These are phyloP conservation scores for Curvularia eragrostidis DNA, from an alignment of 2,329 filamentous ascomycete genomes.

Conservation along the genomic window DNA sequence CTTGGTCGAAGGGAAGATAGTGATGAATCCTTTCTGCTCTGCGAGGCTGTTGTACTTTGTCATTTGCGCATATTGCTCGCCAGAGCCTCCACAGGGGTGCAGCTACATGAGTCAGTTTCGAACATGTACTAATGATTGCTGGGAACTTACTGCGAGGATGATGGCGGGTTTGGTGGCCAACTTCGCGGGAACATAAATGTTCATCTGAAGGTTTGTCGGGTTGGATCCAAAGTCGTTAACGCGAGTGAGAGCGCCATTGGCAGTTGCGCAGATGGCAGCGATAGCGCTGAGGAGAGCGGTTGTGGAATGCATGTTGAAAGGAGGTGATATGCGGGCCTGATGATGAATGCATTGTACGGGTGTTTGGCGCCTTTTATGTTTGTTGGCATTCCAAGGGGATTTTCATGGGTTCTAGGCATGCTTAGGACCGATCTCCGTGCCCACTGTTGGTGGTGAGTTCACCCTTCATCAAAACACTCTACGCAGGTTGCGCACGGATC, in stretches of 20 bases:
- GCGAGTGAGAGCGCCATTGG: conserved; percentile 33
- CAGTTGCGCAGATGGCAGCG: conserved; percentile 13
- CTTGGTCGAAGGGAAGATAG: conserved; percentile 63
- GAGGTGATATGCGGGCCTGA: background rate
- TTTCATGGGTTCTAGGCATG: background rate
- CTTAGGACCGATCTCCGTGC: background rate
- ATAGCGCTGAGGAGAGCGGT: conserved; percentile 7
- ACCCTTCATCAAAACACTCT: conserved; percentile 1
- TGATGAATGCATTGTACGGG: background rate
- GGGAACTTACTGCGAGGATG: conserved; percentile 61
- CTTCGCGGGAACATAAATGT: conserved; percentile 57
- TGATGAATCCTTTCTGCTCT: conserved; percentile 63
- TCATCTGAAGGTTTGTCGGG: conserved; percentile 59
- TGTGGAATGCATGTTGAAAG: conserved; percentile 17
- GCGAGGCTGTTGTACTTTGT: conserved; percentile 51
- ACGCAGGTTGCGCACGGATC: background rate
- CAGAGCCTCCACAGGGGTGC: conserved; percentile 46
- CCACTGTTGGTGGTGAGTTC: background rate
- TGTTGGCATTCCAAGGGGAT: background rate
- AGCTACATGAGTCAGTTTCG: conserved; percentile 21
- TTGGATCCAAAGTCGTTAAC: conserved; percentile 53
- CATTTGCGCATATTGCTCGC: conserved; percentile 37
- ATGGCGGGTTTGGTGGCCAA: conserved; percentile 58
- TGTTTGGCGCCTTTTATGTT: conserved; percentile 4
- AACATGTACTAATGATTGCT: background rate